Evolutionary conservation across 805 yeast species (phyloP).

Genomic region (Teunomyces panamensis): DNA sequence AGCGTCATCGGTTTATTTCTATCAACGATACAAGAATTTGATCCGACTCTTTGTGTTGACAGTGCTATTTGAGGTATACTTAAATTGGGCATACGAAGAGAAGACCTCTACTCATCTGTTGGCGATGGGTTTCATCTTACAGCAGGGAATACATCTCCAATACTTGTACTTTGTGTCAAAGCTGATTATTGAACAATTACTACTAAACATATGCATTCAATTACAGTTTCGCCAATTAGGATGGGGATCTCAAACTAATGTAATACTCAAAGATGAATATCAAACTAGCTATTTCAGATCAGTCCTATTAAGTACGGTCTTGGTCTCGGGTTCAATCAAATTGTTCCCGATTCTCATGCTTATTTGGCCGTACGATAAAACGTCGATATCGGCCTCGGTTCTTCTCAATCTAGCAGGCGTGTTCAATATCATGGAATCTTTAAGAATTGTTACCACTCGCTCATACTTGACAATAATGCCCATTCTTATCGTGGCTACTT

Average conservation of each 20-base stretch:
- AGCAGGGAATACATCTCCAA: constrained; percentile 44
- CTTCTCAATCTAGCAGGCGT: constrained; percentile 60
- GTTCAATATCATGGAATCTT: constrained; percentile 63
- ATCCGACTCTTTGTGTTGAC: constrained; percentile 56
- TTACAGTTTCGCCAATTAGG: constrained; percentile 13
- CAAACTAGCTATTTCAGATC: constrained; percentile 35
- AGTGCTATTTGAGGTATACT: constrained; percentile 80
- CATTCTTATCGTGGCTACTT: constrained; percentile 14
- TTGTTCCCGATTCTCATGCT: constrained; percentile 88
- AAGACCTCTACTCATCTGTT: constrained; percentile 38
- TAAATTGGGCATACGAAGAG: constrained; percentile 91
- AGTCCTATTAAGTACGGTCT: constrained; percentile 63
- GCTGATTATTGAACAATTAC: constrained; percentile 45
- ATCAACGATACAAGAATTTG: constrained; percentile 20
- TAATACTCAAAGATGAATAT: constrained; percentile 18
- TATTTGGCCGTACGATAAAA: constrained; percentile 90
- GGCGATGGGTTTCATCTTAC: constrained; percentile 21
- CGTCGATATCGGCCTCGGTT: constrained; percentile 54
- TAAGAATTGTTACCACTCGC: constrained; percentile 19
- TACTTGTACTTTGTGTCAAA: constrained; percentile 55
- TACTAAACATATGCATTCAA: constrained; percentile 39
- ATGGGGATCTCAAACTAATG: constrained; percentile 20
- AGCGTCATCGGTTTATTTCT: constrained; percentile 3
- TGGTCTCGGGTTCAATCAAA: constrained; percentile 76
- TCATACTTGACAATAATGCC: constrained; percentile 14